phyloP scores from a whole-genome alignment of 2,329 filamentous ascomycete species.

The Nannizzia gypsea region DNA sequence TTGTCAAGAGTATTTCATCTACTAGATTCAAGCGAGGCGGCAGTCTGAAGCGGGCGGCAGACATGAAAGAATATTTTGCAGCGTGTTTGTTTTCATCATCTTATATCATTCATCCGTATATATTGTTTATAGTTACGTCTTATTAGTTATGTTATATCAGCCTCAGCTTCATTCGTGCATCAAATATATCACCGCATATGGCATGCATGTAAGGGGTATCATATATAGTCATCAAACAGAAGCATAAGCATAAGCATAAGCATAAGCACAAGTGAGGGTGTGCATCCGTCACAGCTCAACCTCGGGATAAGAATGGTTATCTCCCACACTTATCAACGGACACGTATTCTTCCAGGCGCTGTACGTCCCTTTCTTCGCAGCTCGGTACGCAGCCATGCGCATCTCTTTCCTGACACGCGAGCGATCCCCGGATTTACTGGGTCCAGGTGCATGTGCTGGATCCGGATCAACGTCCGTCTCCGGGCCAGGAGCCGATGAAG shows the following conservation, averaged over 20 bases:
- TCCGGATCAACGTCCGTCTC: background rate
- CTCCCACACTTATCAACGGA: constrained; percentile 33
- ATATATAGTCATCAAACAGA: background rate
- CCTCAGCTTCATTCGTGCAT: too few species aligned
- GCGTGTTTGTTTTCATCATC: background rate
- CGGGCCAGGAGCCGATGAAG: constrained; percentile 4
- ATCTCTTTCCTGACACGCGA: background rate
- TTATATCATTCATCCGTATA: background rate
- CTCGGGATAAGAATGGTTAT: constrained; percentile 34
- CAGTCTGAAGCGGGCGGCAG: background rate
- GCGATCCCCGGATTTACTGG: background rate
- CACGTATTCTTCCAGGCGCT: constrained; percentile 30
- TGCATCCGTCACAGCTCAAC: constrained; percentile 26
- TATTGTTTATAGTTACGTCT: background rate
- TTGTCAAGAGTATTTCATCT: constrained; percentile 66
- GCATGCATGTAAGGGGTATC: background rate
- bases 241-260: background rate
- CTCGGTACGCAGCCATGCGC: constrained; percentile 29
- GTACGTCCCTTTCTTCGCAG: constrained; percentile 32
- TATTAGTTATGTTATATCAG: background rate
- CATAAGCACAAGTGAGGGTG: too few species aligned
- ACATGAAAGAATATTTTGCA: background rate
- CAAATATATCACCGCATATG: background rate
- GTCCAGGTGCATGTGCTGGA: background rate
- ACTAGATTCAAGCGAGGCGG: constrained; percentile 34